Base-by-base conservation (phyloP, 352 stramenopile species). In the Globisporangium canariense region DNA sequence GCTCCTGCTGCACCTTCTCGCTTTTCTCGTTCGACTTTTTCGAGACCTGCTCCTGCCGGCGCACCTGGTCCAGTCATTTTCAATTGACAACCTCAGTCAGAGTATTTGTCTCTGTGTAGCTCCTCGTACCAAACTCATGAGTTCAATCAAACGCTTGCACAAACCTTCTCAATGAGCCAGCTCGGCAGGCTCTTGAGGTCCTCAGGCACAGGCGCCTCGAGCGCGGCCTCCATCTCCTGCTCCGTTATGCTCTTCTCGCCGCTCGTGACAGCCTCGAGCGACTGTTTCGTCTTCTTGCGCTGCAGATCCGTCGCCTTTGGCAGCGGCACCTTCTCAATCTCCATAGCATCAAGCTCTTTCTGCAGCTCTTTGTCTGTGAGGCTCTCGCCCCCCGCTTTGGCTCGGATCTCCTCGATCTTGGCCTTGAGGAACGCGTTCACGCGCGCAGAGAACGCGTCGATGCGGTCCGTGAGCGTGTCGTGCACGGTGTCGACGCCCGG, bases 161-260 rank as follows among this genome's bases (percentile, higher is more conserved):
- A 32, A 18, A 64, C 84, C 60, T 88, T 89, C 62, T 87, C 74
- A 34, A 94, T 78, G 32, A 94, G 83, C 85, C 83, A 92, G n/a
- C 71, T 68, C 7, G 85, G 85, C 5, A 94, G 63, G n/a, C 71
- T 77, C 67, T 90, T 71, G 18, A 94, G 67, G 41, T 92, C 78
- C 34, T 76, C 67, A 0, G 85, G 86, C 36, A 94, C 73, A 2
- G 86, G 86, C 58, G 82, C 86, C 1, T 71, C 78, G 3, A 94
- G 70, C 28, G 66, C 81, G 11, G 75, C 60, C 22, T 68, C 58
- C 56, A 86, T 50, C 43, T 89, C 76, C 43, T 72, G 66, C 11
- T 78, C 56, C 14, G 18, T 64, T 14, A 58, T 47, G n/a, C 32
- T 28, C 25, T 47, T 51, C 10, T 63, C 50, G 16, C 18, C 25